Percentiles rank a stretch among this genome's conserved stretches.
Evolutionary conservation across 2,329 filamentous ascomycete species (phyloP).

Genomic region (Microthyrium microscopicum): DNA sequence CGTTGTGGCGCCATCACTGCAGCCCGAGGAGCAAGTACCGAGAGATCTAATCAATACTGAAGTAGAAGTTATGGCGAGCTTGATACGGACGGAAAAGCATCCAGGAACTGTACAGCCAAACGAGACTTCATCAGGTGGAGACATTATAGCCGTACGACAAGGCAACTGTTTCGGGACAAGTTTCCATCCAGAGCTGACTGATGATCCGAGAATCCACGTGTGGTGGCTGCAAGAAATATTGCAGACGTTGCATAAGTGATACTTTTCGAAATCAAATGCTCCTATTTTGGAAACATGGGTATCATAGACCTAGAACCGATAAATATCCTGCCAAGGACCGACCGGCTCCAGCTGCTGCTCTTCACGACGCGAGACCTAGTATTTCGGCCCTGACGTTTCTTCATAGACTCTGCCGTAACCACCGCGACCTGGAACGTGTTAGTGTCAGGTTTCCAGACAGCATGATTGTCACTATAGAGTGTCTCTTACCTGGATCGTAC

Average conservation of each 20-base stretch:
- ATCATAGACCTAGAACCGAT: no score
- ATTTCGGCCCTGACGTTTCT: no score
- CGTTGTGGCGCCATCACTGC: constrained; percentile 39
- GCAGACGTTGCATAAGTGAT: background rate
- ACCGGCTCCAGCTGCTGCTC: no score
- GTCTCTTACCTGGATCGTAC: constrained; percentile 88
- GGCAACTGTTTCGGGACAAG: constrained; percentile 88
- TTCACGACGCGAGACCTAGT: no score
- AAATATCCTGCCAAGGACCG: no score
- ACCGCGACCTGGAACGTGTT: no score
- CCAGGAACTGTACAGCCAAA: constrained; percentile 33
- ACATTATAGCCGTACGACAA: constrained; percentile 80
- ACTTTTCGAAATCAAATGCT: no score
- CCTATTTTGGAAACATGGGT: no score
- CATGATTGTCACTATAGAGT: no score
- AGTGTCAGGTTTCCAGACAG: no score
- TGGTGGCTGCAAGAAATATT: constrained; percentile 76
- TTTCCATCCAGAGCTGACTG: constrained; percentile 88
- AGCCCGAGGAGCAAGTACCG: constrained; percentile 28
- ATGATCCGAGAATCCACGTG: constrained; percentile 70
- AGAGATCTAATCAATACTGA: constrained; percentile 27
- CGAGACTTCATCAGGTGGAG: constrained; percentile 37
- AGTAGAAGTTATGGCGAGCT: constrained; percentile 41
- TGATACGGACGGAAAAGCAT: no score
- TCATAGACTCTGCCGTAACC: no score